Evolutionary conservation across 202 grass and related monocot species (phyloP), one percentile per base, ranked within the genome.

Genomic region (Schoenoplectus tabernaemontani): DNA sequence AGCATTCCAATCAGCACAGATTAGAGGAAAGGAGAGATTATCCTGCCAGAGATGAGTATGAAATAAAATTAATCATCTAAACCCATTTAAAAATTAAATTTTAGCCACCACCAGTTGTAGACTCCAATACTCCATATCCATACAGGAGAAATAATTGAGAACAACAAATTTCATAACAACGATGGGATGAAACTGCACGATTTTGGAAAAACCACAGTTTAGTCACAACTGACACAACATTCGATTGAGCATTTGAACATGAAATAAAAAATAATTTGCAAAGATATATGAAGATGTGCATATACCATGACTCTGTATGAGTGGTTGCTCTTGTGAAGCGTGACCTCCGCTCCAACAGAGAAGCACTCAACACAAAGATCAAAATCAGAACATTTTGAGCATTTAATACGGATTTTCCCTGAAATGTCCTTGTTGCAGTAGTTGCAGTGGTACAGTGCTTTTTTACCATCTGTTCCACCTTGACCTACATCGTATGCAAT

Each of bases 351-450:
- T 2, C 95, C 95, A 1, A 98, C 91, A 3, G 91, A 98, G 81
- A 98, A 95, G 86, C 95, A 98, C 70, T 98, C 95, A 0, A 98
- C 91, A 64, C 95, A 98, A 28, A 98, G 91, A 63, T 98, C 95
- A 68, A 98, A 98, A 78, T 98, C 95, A 26, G 95, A 84, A 71
- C 95, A 98, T 86, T 98, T 95, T 33, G 91, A 90, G 85, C 95
- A 98, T 32, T 98, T 98, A 83, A 98, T 86, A n/a, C 95, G 87
- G 72, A 93, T 95, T 87, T 95, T 98, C 78, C 95, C 95, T 4
- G 95, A 98, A 17, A 98, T 93, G 65, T 98, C 95, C 85, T 98
- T 98, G 63, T 98, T 98, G 78, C 95, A 98, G 84, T 98, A 98
- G 65, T 98, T 98, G 81, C 95, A 98, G 82, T 98, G 95, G 83